A percentile compares a stretch with the other conserved stretches of the same genome.
Evolutionary conservation across 2,329 filamentous ascomycete species (phyloP).

Genomic region (Ceratocystis colombiana): DNA sequence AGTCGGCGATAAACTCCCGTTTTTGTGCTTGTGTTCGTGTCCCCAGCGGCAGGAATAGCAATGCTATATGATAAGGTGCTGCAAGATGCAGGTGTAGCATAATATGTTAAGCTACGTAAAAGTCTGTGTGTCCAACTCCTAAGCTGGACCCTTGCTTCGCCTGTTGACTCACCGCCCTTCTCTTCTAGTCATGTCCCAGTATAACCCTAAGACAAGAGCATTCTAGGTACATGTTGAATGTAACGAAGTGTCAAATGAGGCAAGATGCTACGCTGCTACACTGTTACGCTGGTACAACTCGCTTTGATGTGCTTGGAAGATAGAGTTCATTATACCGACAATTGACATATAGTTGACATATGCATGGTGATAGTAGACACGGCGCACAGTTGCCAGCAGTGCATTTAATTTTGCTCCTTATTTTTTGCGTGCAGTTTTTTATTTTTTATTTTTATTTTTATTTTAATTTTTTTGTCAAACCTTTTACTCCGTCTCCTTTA

Average conservation of each 20-base stretch:
- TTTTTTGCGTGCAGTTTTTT: too few species aligned
- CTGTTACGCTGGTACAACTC: too few species aligned
- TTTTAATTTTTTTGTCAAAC: too few species aligned
- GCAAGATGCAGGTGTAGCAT: background rate
- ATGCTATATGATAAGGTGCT: too few species aligned
- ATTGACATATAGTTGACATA: background rate
- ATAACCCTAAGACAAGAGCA: background rate
- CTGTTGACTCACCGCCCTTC: background rate
- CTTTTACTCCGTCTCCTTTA: background rate
- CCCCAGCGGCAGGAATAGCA: too few species aligned
- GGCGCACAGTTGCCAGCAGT: background rate
- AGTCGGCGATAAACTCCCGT: too few species aligned
- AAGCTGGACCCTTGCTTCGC: background rate
- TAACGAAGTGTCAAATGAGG: background rate
- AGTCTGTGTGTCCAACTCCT: background rate
- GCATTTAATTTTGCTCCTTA: background rate
- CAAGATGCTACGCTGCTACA: background rate
- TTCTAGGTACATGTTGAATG: background rate
- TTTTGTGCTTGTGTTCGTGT: too few species aligned
- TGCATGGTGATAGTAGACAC: background rate
- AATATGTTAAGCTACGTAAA: background rate
- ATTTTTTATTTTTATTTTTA: too few species aligned
- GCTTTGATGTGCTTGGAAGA: background rate
- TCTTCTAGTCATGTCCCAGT: background rate
- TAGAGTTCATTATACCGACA: background rate